Base-by-base conservation (phyloP, 2,329 filamentous ascomycete species). In the Penicillium sp. region DNA sequence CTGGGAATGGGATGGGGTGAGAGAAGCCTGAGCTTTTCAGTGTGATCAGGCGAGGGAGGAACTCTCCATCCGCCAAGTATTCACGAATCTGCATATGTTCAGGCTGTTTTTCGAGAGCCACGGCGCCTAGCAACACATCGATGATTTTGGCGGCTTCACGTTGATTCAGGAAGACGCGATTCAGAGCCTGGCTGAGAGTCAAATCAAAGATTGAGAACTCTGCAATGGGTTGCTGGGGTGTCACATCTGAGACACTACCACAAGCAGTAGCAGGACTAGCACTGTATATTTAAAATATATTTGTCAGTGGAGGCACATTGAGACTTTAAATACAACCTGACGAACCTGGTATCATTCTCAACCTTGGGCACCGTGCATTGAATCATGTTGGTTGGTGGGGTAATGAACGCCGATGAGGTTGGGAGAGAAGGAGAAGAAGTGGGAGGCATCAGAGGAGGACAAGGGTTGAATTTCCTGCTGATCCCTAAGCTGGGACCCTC, bases 21-120 rank as follows among this genome's bases (percentile, higher is more conserved):
- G 39, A 21, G 15, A 51, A 51, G 1, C 31, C 49, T 1, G 49
- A 46, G 4, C 29, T 44, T 16, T 56, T 54, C 1, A 58, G 50
- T 4, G 52, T 49, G 6, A 61, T 50, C 1, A 61, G 41, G 9
- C 40, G 52, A 21, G 60, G 61, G 4, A 4, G 11, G 23, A 57
- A 65, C 7, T 64, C 60, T 1, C 39, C n/a, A 2, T 40, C 38
- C 0, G 16, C 25, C 1, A 59, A 15, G 29, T 54, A 63, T 3
- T 58, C 60, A 6, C 41, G 48, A 2, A 61, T 56, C 4, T 58
- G 52, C 0, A 40, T 9, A 6, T 34, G 53, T 15, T 57, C 59
- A 0, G 56, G 53, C 16, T 49, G 27, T 3, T 16, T 13, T 5
- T 52, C 46, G 1, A 50, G 16, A 5, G 43, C 11, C 4, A 55